Evolutionary conservation across 2,329 filamentous ascomycete genomes (phyloP).

Genomic region (Rhinocladiella mackenziei): DNA sequence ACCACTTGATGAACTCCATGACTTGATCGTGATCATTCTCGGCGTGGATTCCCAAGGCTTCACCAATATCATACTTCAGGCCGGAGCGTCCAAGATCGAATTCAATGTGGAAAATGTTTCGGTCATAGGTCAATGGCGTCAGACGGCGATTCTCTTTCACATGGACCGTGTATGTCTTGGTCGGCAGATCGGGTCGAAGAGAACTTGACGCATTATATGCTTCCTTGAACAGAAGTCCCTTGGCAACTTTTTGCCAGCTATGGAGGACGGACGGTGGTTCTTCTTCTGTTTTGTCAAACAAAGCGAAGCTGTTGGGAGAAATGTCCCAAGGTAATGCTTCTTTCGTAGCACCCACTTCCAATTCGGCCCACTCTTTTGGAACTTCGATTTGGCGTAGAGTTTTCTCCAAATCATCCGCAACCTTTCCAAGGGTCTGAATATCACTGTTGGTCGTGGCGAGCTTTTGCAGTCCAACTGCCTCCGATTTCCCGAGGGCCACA

Average conservation of each 20-base stretch:
- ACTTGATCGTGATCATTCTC: conserved; percentile 83
- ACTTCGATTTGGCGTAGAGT: conserved; percentile 70
- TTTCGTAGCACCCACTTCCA: conserved; percentile 56
- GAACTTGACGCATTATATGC: conserved; percentile 70
- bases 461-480: conserved; percentile 62
- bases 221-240: conserved; percentile 89
- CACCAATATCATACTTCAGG: conserved; percentile 92
- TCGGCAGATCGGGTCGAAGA: conserved; percentile 78
- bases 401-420: conserved; percentile 59
- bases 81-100: conserved; percentile 91
- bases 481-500: conserved; percentile 64
- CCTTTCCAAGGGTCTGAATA: conserved; percentile 59
- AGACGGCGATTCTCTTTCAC: conserved; percentile 95
- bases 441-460: conserved; percentile 59
- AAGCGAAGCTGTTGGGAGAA: conserved; percentile 74
- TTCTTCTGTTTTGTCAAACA: conserved; percentile 70
- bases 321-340: conserved; percentile 59
- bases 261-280: conserved; percentile 65
- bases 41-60: conserved; percentile 92
- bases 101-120: conserved; percentile 99
- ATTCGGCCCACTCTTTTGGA: conserved; percentile 73
- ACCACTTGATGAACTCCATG: conserved; percentile 80
- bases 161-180: conserved; percentile 80
- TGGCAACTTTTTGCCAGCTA: conserved; percentile 79
- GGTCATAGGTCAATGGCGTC: conserved; percentile 83